Base-by-base conservation (phyloP, 306 rosid genomes). In the Mimosa pudica region DNA sequence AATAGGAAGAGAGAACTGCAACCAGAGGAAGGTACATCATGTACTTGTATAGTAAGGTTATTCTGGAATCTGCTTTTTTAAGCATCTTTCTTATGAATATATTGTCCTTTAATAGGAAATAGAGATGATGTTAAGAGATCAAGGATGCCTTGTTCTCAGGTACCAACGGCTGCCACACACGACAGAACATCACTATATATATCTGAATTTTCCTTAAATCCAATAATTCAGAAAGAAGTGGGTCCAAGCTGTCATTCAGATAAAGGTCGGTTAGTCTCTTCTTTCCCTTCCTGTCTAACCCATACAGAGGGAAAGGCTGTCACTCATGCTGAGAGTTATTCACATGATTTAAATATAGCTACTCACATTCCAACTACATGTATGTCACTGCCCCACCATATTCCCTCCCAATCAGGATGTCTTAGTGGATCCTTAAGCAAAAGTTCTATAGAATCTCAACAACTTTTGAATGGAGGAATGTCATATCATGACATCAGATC, bases 1-100 rank as follows among this genome's bases (percentile, higher is more conserved):
- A 42, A 78, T 47, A 55, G 55, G 80, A 77, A 84, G 63, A 81
- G 52, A 80, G 84, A 87, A 72, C 83, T 44, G 63, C 88, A 75
- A 81, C 70, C 61, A 24, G 85, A 68, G 76, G 88, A 88, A 90
- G 94, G 94, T 90, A 88, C 78, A 44, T 69, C 13, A 17, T 76
- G 18, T 60, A 18, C 76, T 63, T 76, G 77, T 41, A 61, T 60
- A 41, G 78, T 32, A 54, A 70, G 30, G 68, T 65, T 74, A 72
- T 74, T 62, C 10, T 77, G 76, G 64, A 68, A 14, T 62, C 75
- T 79, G 33, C 60, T 73, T 76, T 76, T 81, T 46, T 49, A 13
- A 17, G 46, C 36, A 67, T 24, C 32, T 77, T 77, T 74, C 48
- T 77, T 77, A 76, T 75, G 71, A 79, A 68, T 58, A 20, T 76